Base-by-base conservation (phyloP, 768 basidiomycete genomes). In the Pleurotus cornucopiae region DNA sequence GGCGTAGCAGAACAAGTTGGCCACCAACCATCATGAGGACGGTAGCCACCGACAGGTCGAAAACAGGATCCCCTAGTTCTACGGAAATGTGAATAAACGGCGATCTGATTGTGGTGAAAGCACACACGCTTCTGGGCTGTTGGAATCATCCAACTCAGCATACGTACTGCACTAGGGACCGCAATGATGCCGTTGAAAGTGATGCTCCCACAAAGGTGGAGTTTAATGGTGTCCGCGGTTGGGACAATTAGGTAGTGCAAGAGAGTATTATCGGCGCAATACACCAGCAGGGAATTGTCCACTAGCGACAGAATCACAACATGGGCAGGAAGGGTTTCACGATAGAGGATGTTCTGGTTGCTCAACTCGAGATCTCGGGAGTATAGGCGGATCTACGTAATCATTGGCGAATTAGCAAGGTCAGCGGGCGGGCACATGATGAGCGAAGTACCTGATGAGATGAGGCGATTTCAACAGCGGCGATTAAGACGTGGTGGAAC, bases 81-180 rank as follows among this genome's bases (percentile, higher is more conserved):
- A 63, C 3, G 49, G 51, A 45, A n/a, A 47, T 54, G 20, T 44
- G 18, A 61, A 58, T 51, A 49, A 55, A 54, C 23, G 30, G 30
- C 11, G 11, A 34, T 23, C 23, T 23, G 6, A 13, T 11, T 3
- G 16, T 46, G 44, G 9, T 5, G 43, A 45, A 38, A 21, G 11
- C 13, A 76, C 88, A 62, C 66, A 96, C 97, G 88, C 70, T 95
- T 98, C 68, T 98, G 96, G 7, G 88, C 84, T 57, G 79, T 76
- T 0, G 97, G 96, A 55, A 99, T 90, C 85, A 98, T 89, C 97
- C 97, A 99, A 69, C 95, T 97, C 66, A 98, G 72, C 61, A 89
- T 89, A 58, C 94, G 76, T 2, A 99, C 95, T 11, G 91, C 82
- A 34, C 77, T 82, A 5, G 97, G 94, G 6, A 83, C 81, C 11